Base-by-base conservation (phyloP, 2,329 filamentous ascomycete genomes). In the Nemania bipapillata region DNA sequence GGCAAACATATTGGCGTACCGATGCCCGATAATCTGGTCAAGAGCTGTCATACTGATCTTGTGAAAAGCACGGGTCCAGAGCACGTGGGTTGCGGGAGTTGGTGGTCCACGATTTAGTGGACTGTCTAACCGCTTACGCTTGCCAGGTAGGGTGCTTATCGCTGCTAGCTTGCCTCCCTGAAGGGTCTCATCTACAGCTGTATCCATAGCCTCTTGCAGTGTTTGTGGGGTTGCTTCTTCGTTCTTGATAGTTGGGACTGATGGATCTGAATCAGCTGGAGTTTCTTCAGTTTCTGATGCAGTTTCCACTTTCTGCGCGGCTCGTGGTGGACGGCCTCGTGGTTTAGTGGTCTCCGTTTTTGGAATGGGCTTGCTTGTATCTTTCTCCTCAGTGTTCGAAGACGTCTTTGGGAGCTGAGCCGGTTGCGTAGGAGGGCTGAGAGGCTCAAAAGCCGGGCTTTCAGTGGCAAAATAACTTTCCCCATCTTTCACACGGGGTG, bases 1-100 rank as follows among this genome's bases (percentile, higher is more conserved):
- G 30, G 91, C 90, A 76, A 95, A 95, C 80, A 93, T 92, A 72
- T 92, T 93, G 53, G 91, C 92, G 73, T 92, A 88, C 37, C 91
- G 90, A 77, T 94, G 92, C 61, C 89, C 91, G 26, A 89, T 88
- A 67, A 94, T 92, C 74, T 93, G 90, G 76, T 94, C 92, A 71
- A 94, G 84, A 12, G 92, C 89, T 4, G 90, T 90, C 3, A 87
- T 87, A 35, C 90, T 91, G 15, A 93, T 92, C 72, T 91, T 89
- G 40, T 90, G 87, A 75, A 95, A 91, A 55, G 91, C 90, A 55
- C 92, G 89, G 15, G 92, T 93, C 84, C 91, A 92, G 47, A 92
- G 83, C 4, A 94, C 91, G 65, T 92, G 87, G 8, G 87, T 88
- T 24, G 89, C 87, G 30, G 90, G 89, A 70, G 65, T 84, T 75